Conservation (phyloP, 768 basidiomycete genomes). For the Suillus subluteus region DNA sequence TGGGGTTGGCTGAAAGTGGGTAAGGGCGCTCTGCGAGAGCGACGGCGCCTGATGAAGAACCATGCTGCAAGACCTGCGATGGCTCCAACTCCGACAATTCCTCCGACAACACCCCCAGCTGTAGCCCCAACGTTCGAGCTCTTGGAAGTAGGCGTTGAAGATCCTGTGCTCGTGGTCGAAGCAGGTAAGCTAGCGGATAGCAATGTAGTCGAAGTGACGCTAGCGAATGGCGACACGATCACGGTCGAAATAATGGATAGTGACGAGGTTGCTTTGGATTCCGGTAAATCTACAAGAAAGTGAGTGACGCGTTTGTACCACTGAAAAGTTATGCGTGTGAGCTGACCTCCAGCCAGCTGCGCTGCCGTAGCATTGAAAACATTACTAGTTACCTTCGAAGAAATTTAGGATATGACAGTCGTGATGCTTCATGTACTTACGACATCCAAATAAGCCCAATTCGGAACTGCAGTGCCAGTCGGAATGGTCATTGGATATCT, state of each 20-base stretch:
- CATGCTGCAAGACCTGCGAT: slow-evolving; percentile 44
- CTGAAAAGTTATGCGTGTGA: not conserved
- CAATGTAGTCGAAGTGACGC: slow-evolving; percentile 6
- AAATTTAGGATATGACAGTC: not conserved
- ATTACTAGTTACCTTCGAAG: slow-evolving; percentile 29
- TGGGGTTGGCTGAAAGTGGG: slow-evolving; percentile 13
- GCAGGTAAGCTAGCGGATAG: slow-evolving; percentile 16
- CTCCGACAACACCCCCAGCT: slow-evolving; percentile 45
- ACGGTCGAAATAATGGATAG: slow-evolving; percentile 13
- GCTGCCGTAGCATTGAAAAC: slow-evolving; percentile 47
- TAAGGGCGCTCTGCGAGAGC: slow-evolving; percentile 24
- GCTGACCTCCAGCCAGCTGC: slow-evolving; percentile 32
- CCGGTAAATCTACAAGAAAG: slow-evolving; percentile 39
- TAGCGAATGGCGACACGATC: slow-evolving; percentile 4
- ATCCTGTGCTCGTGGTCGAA: slow-evolving; percentile 9
- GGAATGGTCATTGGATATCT: slow-evolving; percentile 57
- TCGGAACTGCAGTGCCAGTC: slow-evolving; percentile 51
- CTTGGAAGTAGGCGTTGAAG: slow-evolving; percentile 14
- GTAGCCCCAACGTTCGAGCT: slow-evolving; percentile 54
- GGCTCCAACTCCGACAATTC: slow-evolving; percentile 45
- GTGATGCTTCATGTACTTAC: slow-evolving; percentile 31
- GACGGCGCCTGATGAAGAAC: slow-evolving; percentile 37
- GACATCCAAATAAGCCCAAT: slow-evolving; percentile 66
- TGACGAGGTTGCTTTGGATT: slow-evolving; percentile 41
- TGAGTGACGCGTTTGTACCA: slow-evolving; percentile 6